Evolutionary conservation across 2,329 filamentous ascomycete species (phyloP).

Genomic region (Dactylellina parvicollis): DNA sequence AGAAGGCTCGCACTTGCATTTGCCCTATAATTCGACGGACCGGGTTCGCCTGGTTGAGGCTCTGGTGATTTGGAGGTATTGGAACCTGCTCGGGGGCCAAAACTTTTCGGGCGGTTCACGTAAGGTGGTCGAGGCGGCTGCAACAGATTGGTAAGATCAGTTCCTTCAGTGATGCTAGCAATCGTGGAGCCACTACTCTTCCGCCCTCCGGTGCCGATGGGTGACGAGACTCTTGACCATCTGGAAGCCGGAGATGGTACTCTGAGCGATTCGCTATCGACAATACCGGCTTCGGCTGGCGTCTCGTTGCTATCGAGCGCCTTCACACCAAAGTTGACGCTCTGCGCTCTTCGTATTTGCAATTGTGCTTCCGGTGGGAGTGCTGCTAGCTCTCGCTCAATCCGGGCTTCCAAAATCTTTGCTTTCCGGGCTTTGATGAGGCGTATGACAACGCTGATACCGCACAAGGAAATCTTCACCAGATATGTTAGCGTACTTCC

Average conservation of each 20-base stretch:
- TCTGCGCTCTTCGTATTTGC: conserved; percentile 11
- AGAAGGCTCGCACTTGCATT: neutral
- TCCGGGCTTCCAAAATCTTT: conserved; percentile 13
- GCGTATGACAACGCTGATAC: conserved; percentile 5
- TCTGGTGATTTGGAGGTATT: conserved; percentile 8
- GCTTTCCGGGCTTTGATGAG: conserved; percentile 9
- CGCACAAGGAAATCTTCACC: conserved; percentile 11
- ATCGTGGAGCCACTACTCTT: conserved; percentile 30
- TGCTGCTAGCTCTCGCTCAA: conserved; percentile 12
- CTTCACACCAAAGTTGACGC: conserved; percentile 48
- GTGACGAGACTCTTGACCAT: conserved; percentile 42
- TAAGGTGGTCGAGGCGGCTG: conserved; percentile 4
- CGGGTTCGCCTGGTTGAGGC: neutral
- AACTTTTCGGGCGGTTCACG: conserved; percentile 3
- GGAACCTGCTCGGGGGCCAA: neutral
- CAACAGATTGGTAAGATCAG: neutral
- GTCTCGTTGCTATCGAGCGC: conserved; percentile 48
- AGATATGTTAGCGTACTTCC: neutral
- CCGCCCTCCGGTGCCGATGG: conserved; percentile 28
- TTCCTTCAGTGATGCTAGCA: neutral
- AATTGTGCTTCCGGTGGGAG: conserved; percentile 9
- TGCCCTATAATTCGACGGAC: neutral
- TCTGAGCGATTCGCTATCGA: conserved; percentile 43
- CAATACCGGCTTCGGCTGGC: conserved; percentile 32
- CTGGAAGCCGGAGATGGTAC: conserved; percentile 21